Base-by-base conservation (phyloP, 352 stramenopile genomes). In the Stramenopiles sp. region DNA sequence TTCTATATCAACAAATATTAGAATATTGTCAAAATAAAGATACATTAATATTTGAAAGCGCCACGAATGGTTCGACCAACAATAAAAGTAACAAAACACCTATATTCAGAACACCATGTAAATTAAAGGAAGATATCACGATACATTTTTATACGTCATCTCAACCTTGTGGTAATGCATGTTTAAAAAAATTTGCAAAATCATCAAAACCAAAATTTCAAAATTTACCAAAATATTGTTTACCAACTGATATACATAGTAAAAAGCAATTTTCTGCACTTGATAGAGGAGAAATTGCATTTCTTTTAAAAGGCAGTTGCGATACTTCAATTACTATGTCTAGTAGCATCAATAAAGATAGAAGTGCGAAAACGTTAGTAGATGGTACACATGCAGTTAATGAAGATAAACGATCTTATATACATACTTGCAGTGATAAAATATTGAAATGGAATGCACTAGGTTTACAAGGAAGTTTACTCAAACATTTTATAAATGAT, bases 131-230 rank as follows among this genome's bases (percentile, higher is more conserved):
- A n/a, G n/a, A n/a, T n/a, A n/a, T n/a, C n/a, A n/a, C n/a, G n/a
- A n/a, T 69, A 23, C 53, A 69, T 69, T 69, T 69, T 69, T 69
- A 69, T 69, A 69, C 53, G 20, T 23, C 20, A 23, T 69, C 53
- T 69, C 53, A 69, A 69, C 53, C 53, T 69, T 69, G 53, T 69
- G 53, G 53, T 23, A 69, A 69, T 27, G 53, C 53, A 20, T 69
- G 53, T 69, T 69, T 69, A 27, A 69, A 69, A 69, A 69, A 69
- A 27, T 69, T 69, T 27, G 53, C 53, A 69, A 69, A 69, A 27
- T 23, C 20, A 23, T 23, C 20, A 69, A 69, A 69, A 27, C 20
- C 20, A 27, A 27, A 27, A 69, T 20, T 23, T 27, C 53, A 69
- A 27, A 23, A 69, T 69, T 20, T 20, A 23, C 20, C 53, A 20